Conservation (phyloP, 2,329 filamentous ascomycete genomes). For the Penicillium fuscoglaucum region DNA sequence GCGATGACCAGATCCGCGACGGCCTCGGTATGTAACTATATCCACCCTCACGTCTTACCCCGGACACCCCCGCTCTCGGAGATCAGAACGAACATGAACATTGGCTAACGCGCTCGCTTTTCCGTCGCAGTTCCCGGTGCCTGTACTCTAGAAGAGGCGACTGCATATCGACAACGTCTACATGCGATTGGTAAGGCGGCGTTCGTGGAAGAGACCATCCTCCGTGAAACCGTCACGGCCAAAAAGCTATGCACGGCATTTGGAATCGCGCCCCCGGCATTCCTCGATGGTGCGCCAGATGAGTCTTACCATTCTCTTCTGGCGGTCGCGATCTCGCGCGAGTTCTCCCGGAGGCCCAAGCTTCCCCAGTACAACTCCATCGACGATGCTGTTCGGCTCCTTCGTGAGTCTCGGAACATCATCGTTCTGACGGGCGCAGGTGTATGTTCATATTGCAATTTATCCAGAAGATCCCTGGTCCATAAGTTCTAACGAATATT, state of each 20-base stretch:
- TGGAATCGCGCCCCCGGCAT: slow-evolving; percentile 70
- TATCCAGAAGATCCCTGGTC: background rate
- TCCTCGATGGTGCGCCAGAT: slow-evolving; percentile 72
- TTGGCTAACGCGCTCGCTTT: slow-evolving; percentile 14
- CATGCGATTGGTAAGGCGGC: slow-evolving; percentile 73
- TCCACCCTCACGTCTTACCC: slow-evolving; percentile 17
- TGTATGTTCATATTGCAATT: slow-evolving; percentile 34
- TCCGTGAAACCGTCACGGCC: slow-evolving; percentile 67
- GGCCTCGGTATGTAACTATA: slow-evolving; percentile 47
- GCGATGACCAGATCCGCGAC: slow-evolving; percentile 52
- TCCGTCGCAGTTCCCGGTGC: slow-evolving; percentile 46
- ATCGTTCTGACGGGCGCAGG: slow-evolving; percentile 93
- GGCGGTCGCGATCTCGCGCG: slow-evolving; percentile 73
- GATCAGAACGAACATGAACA: slow-evolving; percentile 17
- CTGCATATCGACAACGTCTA: slow-evolving; percentile 67
- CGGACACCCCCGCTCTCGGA: slow-evolving; percentile 24
- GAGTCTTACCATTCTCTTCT: slow-evolving; percentile 74
- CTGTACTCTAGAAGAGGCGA: slow-evolving; percentile 69
- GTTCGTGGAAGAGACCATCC: slow-evolving; percentile 73
- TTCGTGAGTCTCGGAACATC: slow-evolving; percentile 76
- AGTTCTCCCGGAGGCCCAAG: slow-evolving; percentile 79
- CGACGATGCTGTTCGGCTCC: slow-evolving; percentile 78
- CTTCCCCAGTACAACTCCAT: slow-evolving; percentile 77
- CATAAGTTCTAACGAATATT: background rate
- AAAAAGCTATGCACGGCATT: slow-evolving; percentile 87